These are phyloP conservation scores for Cladophialophora psammophila DNA, from an alignment of 2,329 filamentous ascomycete genomes.

Conservation along the genomic window DNA sequence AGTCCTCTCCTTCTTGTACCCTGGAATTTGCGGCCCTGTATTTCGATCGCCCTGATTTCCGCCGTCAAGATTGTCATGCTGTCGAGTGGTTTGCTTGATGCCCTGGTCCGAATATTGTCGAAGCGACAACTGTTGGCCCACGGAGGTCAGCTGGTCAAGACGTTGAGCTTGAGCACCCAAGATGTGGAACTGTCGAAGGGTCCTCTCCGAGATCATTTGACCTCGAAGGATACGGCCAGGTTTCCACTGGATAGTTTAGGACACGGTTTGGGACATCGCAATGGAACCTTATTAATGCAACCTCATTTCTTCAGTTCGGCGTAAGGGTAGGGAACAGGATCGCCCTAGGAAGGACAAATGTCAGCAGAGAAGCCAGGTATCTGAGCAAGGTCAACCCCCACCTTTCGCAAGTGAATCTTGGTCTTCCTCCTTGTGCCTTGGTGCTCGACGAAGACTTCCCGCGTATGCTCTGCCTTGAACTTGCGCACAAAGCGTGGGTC, in stretches of 20 bases:
- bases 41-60: neutral
- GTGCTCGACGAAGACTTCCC: slow-evolving; percentile 92
- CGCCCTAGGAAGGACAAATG: slow-evolving; percentile 57
- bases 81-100: neutral
- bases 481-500: slow-evolving; percentile 88
- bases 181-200: neutral
- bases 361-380: slow-evolving; percentile 5
- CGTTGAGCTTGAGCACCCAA: neutral
- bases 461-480: slow-evolving; percentile 76
- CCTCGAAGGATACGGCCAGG: neutral
- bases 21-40: neutral
- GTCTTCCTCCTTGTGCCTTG: slow-evolving; percentile 83
- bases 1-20: neutral
- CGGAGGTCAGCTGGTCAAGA: neutral
- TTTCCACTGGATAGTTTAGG: neutral
- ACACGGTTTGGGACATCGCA: neutral
- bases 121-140: neutral
- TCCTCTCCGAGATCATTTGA: neutral
- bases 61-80: neutral
- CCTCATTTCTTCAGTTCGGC: slow-evolving; percentile 55
- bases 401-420: slow-evolving; percentile 83
- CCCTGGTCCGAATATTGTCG: neutral
- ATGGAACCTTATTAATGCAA: neutral
- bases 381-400: neutral
- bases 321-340: slow-evolving; percentile 71